phyloP scores from a whole-genome alignment of 768 basidiomycete species.

The Cystofilobasidium macerans region DNA sequence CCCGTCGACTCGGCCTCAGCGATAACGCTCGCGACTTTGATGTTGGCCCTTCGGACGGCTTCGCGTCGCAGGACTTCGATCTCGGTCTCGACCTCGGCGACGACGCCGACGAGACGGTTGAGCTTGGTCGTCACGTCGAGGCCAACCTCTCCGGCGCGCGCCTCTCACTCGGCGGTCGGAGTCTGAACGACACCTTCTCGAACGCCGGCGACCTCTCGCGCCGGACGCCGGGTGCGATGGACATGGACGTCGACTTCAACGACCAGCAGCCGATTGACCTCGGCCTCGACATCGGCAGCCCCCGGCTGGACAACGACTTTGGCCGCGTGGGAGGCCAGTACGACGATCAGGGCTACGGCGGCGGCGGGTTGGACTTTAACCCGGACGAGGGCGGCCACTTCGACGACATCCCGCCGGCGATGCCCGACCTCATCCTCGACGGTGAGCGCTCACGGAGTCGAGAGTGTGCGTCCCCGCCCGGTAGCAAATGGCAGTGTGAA shows the following conservation, averaged over 20 bases:
- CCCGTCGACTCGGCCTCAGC: conserved; percentile 29
- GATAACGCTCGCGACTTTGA: conserved; percentile 28
- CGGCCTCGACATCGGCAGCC: conserved; percentile 24
- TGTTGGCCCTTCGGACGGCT: too few relatives aligned
- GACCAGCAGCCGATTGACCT: conserved; percentile 50
- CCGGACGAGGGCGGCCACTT: conserved; percentile 14
- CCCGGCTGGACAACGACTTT: conserved; percentile 45
- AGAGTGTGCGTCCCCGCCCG: conserved; percentile 39
- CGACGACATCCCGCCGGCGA: conserved; percentile 34
- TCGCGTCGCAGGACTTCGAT: too few relatives aligned
- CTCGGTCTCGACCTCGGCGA: conserved; percentile 29
- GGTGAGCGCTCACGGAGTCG: conserved; percentile 46
- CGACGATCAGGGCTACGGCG: conserved; percentile 43
- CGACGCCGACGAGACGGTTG: conserved; percentile 28
- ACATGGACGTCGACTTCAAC: conserved; percentile 48
- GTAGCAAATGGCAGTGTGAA: neutral
- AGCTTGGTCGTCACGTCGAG: conserved; percentile 28
- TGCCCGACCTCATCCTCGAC: conserved; percentile 49
- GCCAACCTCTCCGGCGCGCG: neutral
- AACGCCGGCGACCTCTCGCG: conserved; percentile 11
- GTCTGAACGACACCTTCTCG: neutral
- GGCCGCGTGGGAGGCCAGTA: conserved; percentile 49
- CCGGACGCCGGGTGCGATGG: neutral
- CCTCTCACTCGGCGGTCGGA: neutral
- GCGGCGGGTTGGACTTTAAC: conserved; percentile 27